Base-by-base conservation (phyloP, 768 basidiomycete genomes). In the Chalciporus chontae region DNA sequence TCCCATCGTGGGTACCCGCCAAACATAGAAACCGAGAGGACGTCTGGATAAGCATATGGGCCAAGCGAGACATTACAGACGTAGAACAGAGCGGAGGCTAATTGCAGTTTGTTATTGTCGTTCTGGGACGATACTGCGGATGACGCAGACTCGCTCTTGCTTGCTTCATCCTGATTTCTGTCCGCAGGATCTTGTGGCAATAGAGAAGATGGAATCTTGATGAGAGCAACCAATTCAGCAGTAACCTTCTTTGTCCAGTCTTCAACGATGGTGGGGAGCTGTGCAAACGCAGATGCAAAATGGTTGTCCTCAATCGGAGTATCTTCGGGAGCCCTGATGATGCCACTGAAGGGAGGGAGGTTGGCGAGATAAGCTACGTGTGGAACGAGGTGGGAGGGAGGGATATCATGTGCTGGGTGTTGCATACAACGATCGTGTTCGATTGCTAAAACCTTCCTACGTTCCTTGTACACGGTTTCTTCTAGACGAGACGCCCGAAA, bases 401-500 rank as follows among this genome's bases (percentile, higher is more conserved):
- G 53, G 11, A 46, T 21, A 40, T 49, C 45, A 5, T 47, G 39
- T 19, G 47, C 40, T 23, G 53, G 42, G 18, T 21, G 10, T 15
- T 17, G 56, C 34, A 56, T 45, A 18, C 53, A 61, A 39, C 13
- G 45, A 29, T 14, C 9, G 39, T 62, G 62, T 43, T 47, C 48
- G 1, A 13, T 10, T 7, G 40, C 24, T 9, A 61, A 32, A 5
- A 4, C 41, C 15, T 27, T 26, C 41, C 57, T 51, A 38, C 57
- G 60, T 1, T 51, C 46, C 0, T 17, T 14, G 41, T 45, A 53
- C 32, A 53, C 14, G 6, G 32, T 26, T 11, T 5, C 2, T 8
- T 62, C 54, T 26, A 51, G 24, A 41, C 54, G 43, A 17, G 11
- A 45, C 26, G 6, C 36, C 31, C 58, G 36, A 21, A 47, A 26